These are phyloP conservation scores for Penicillium canariense DNA, from an alignment of 495 filamentous ascomycete species.

Conservation along the genomic window DNA sequence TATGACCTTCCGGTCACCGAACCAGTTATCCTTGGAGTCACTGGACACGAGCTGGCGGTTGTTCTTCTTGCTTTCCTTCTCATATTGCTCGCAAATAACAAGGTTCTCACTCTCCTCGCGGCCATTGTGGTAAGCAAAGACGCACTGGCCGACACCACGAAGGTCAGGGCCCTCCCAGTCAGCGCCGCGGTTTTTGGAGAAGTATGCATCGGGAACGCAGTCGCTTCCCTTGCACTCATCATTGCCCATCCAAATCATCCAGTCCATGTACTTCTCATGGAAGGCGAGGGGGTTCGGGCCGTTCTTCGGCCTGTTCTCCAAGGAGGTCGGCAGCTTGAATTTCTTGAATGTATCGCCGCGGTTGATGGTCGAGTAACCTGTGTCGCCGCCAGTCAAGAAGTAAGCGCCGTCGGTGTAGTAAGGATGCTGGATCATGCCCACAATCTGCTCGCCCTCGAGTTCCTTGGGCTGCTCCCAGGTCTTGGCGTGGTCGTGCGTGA, in stretches of 20 bases:
- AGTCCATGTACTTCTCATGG: constrained; percentile 76
- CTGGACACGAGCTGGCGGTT: constrained; percentile 69
- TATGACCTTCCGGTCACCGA: constrained; percentile 55
- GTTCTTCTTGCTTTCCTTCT: constrained; percentile 56
- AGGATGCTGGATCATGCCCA: constrained; percentile 66
- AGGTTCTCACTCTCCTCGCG: constrained; percentile 59
- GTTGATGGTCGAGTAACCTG: constrained; percentile 75
- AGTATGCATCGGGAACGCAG: constrained; percentile 70
- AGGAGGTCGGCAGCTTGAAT: constrained; percentile 58
- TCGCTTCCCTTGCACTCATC: constrained; percentile 49
- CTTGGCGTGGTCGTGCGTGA: constrained; percentile 84
- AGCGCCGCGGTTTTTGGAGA: constrained; percentile 70
- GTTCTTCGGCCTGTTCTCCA: constrained; percentile 28
- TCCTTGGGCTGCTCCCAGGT: constrained; percentile 62
- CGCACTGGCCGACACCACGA: constrained; percentile 69
- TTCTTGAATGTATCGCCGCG: constrained; percentile 63
- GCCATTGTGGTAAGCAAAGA: constrained; percentile 71
- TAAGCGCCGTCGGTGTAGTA: constrained; percentile 81
- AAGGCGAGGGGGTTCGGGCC: constrained; percentile 60
- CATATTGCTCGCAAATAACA: constrained; percentile 76
- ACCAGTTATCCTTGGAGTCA: constrained; percentile 56
- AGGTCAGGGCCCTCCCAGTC: constrained; percentile 74
- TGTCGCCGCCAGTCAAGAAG: constrained; percentile 67
- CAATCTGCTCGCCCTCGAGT: constrained; percentile 59
- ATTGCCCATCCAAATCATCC: constrained; percentile 86